Evolutionary conservation across 1,284 basidiomycete species (phyloP).

Genomic region (Ustilago trichophora): DNA sequence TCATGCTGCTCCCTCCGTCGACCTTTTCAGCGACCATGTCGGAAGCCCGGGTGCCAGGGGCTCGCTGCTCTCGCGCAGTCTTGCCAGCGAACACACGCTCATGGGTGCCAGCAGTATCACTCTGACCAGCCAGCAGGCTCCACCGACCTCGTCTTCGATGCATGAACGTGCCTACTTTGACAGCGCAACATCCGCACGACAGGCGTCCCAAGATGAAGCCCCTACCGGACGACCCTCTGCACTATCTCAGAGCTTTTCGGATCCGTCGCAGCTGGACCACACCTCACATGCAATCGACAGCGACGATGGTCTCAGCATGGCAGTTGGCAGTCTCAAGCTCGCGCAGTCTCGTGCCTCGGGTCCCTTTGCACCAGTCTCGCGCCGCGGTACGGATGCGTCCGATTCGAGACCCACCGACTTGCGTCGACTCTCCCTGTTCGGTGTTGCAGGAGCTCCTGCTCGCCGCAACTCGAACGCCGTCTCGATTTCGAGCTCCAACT

Average conservation of each 20-base stretch:
- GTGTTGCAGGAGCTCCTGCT: conserved; percentile 18
- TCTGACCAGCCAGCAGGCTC: conserved; percentile 19
- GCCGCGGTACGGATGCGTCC: conserved; percentile 18
- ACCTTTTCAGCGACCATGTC: conserved; percentile 44
- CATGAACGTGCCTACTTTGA: conserved; percentile 8
- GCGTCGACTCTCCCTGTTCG: conserved; percentile 39
- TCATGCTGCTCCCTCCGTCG: conserved; percentile 48
- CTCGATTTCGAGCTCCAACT: conserved; percentile 34
- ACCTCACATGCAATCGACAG: neutral
- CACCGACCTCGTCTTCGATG: neutral
- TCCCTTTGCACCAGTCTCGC: conserved; percentile 3
- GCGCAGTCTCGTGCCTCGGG: conserved; percentile 40
- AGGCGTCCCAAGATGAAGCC: neutral
- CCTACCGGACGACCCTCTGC: conserved; percentile 11
- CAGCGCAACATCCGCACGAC: conserved; percentile 4
- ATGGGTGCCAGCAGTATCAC: conserved; percentile 52
- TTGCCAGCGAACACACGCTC: conserved; percentile 52
- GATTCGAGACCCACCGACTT: conserved; percentile 14
- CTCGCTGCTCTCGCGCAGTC: conserved; percentile 40
- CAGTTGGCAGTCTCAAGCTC: conserved; percentile 46
- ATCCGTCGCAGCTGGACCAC: conserved; percentile 3
- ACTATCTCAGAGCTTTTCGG: conserved; percentile 23
- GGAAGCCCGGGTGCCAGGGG: conserved; percentile 38
- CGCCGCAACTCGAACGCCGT: conserved; percentile 44
- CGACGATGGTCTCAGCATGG: conserved; percentile 35